Conservation (phyloP, 139 green algal genomes). For the Coelastrella sp. region DNA sequence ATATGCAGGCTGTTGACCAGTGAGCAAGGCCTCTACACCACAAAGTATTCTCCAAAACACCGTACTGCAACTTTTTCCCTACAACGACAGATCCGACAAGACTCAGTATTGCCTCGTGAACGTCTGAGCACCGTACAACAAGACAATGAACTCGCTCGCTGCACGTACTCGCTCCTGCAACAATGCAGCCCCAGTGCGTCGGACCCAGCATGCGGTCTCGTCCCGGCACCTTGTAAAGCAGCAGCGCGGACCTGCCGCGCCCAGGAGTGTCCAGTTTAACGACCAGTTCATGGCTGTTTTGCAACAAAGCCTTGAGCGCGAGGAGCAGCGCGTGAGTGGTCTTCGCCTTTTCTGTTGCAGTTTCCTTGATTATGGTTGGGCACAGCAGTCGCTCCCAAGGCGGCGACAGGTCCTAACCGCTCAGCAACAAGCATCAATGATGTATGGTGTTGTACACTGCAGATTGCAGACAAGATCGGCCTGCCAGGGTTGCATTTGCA, state of each 20-base stretch:
- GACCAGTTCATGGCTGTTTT: slow-evolving; percentile 42
- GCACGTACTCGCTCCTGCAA: neutral
- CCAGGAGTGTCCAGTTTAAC: slow-evolving; percentile 38
- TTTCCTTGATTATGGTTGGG: neutral
- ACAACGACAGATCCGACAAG: neutral
- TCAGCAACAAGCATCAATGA: too few relatives aligned
- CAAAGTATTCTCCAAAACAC: neutral
- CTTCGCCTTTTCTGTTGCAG: neutral
- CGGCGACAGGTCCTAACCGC: too few relatives aligned
- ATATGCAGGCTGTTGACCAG: too few relatives aligned
- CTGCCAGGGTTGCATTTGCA: slow-evolving; percentile 36
- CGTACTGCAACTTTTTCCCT: neutral
- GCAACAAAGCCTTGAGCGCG: slow-evolving; percentile 3
- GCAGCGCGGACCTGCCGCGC: neutral
- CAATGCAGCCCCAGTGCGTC: neutral
- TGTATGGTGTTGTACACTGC: neutral
- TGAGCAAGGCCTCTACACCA: too few relatives aligned
- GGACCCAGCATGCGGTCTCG: neutral
- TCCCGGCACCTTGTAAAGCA: neutral
- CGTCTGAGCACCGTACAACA: neutral
- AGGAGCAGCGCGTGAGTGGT: slow-evolving; percentile 33
- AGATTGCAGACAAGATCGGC: slow-evolving; percentile 49
- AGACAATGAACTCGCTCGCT: neutral
- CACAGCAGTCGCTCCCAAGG: neutral
- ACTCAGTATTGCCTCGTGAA: neutral